These are phyloP conservation scores for Chimonanthus salicifolius DNA, from an alignment of 164 flowering plant species.

Conservation along the genomic window DNA sequence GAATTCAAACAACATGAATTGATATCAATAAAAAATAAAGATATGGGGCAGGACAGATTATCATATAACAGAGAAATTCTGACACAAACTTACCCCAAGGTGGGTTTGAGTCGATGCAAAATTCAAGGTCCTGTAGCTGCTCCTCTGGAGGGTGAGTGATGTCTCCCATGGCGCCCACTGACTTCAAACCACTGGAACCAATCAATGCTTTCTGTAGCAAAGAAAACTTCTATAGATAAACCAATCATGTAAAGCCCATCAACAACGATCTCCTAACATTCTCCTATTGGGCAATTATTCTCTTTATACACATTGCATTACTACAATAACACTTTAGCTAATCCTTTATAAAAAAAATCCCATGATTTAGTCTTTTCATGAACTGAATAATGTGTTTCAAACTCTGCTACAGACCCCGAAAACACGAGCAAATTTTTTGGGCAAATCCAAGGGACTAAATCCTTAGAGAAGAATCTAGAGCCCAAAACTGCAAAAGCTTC, in stretches of 20 bases:
- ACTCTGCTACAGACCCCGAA: background rate
- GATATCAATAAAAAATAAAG: no score
- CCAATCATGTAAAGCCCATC: background rate
- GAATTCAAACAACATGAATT: no score
- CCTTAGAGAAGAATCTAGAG: background rate
- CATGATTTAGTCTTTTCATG: background rate
- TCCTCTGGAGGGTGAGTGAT: conserved; percentile 66
- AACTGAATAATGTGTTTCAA: background rate
- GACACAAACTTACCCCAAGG: conserved; percentile 55
- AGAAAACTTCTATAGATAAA: background rate
- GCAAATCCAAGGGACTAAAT: background rate
- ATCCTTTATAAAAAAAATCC: background rate
- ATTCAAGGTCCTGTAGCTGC: conserved; percentile 80
- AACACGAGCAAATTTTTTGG: background rate
- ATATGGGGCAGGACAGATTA: no score
- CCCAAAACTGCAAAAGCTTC: background rate
- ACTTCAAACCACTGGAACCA: background rate
- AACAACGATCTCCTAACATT: background rate
- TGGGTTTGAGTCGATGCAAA: conserved; percentile 86
- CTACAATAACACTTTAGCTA: no score
- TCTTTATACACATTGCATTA: no score
- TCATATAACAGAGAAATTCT: no score
- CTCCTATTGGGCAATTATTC: no score
- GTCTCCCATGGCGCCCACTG: background rate
- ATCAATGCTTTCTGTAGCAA: background rate